Conservation (phyloP, 257 asterid species). For the Fraxinus quadrangulata region DNA sequence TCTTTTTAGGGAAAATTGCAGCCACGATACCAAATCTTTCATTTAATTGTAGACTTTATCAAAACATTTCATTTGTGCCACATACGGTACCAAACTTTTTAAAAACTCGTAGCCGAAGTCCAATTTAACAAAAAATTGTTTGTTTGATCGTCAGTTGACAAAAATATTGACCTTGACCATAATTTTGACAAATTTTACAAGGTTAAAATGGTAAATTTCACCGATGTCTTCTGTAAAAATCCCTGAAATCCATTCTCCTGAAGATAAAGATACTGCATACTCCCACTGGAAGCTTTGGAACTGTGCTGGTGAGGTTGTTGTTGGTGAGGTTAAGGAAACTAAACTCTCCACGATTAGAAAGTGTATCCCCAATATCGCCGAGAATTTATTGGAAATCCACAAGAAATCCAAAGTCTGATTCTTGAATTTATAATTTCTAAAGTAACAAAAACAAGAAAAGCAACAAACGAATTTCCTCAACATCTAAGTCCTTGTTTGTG, state of each 20-base stretch:
- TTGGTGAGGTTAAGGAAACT: conserved; percentile 70
- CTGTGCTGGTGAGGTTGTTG: conserved; percentile 59
- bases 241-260: conserved; percentile 60
- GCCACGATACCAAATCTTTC: too few relatives aligned
- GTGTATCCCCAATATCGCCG: conserved; percentile 58
- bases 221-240: not conserved
- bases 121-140: too few relatives aligned
- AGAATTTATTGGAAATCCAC: conserved; percentile 51
- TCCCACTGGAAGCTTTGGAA: conserved; percentile 56
- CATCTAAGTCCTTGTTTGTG: not conserved
- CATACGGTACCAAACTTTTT: too few relatives aligned
- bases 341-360: conserved; percentile 57
- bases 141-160: too few relatives aligned
- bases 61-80: too few relatives aligned
- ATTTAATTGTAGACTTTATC: too few relatives aligned
- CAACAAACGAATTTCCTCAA: not conserved
- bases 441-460: not conserved
- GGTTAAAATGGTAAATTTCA: too few relatives aligned
- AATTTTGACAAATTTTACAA: too few relatives aligned
- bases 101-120: too few relatives aligned
- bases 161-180: too few relatives aligned
- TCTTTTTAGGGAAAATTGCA: too few relatives aligned
- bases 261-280: conserved; percentile 60
- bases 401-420: not conserved
- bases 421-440: not conserved